phyloP scores from a whole-genome alignment of 768 basidiomycete species.

The Auriscalpium orientale region DNA sequence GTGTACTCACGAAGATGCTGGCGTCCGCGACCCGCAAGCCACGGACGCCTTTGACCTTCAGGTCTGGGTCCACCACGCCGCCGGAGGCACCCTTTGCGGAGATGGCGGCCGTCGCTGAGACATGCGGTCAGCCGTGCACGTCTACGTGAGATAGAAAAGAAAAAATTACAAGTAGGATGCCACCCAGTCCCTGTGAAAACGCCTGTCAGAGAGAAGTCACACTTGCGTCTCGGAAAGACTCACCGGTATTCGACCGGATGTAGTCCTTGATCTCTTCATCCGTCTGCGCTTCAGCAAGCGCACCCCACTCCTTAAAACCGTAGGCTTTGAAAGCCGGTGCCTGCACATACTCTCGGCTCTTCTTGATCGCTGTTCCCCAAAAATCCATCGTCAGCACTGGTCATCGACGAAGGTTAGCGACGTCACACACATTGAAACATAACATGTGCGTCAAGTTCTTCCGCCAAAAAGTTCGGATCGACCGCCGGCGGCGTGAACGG shows the following conservation, averaged over 20 bases:
- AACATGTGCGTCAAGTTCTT: not conserved
- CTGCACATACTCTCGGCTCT: not conserved
- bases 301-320: not conserved
- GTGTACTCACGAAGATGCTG: too few species aligned
- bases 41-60: too few species aligned
- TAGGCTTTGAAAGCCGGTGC: slow-evolving; percentile 9
- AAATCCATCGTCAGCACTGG: not conserved
- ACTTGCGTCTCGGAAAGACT: too few species aligned
- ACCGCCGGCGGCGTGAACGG: slow-evolving; percentile 18
- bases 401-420: not conserved
- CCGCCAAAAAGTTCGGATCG: slow-evolving; percentile 7
- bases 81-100: too few species aligned
- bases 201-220: too few species aligned
- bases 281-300: slow-evolving; percentile 2
- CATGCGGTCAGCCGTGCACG: too few species aligned
- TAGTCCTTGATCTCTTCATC: slow-evolving; percentile 7
- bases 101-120: too few species aligned
- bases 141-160: too few species aligned
- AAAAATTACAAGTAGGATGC: not conserved
- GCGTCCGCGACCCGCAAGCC: too few species aligned
- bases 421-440: not conserved
- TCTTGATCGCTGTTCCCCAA: not conserved
- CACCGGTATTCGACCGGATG: not conserved
- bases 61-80: too few species aligned
- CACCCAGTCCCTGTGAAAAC: slow-evolving; percentile 23